These are phyloP conservation scores for Naganishia randhawae DNA, from an alignment of 768 basidiomycete genomes.

Conservation along the genomic window DNA sequence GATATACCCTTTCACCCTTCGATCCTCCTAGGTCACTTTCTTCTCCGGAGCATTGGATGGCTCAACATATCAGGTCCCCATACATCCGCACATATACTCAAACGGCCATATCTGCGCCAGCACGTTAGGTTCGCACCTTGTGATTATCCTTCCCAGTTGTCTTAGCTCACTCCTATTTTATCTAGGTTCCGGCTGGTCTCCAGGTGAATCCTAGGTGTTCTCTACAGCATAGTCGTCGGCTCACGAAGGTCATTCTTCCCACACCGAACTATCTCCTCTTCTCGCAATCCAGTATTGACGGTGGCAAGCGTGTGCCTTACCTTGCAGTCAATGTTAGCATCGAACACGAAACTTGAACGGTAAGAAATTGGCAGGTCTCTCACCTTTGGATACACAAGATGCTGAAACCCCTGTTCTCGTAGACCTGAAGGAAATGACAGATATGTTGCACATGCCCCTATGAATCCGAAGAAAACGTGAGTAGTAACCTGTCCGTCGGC, in stretches of 20 bases:
- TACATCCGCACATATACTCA: constrained; percentile 42
- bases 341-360: constrained; percentile 49
- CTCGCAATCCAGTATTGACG: constrained; percentile 47
- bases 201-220: not conserved
- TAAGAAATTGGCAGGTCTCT: constrained; percentile 32
- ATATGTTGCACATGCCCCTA: constrained; percentile 48
- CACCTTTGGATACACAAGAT: not conserved
- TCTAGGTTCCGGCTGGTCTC: constrained; percentile 49
- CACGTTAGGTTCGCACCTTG: constrained; percentile 37
- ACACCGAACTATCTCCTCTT: too few species aligned
- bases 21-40: constrained; percentile 40
- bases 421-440: constrained; percentile 50
- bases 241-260: too few species aligned
- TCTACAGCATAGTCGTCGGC: not conserved
- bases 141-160: not conserved
- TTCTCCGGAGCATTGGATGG: constrained; percentile 26
- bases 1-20: not conserved
- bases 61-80: constrained; percentile 34
- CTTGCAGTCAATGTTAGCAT: constrained; percentile 52
- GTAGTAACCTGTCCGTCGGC: not conserved
- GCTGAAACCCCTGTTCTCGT: not conserved
- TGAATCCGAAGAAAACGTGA: constrained; percentile 49
- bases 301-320: constrained; percentile 49
- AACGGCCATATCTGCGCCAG: constrained; percentile 47
- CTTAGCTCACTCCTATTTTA: not conserved